These are phyloP conservation scores for Kodamaea neixiangensis DNA, from an alignment of 805 yeast genomes.

Conservation along the genomic window DNA sequence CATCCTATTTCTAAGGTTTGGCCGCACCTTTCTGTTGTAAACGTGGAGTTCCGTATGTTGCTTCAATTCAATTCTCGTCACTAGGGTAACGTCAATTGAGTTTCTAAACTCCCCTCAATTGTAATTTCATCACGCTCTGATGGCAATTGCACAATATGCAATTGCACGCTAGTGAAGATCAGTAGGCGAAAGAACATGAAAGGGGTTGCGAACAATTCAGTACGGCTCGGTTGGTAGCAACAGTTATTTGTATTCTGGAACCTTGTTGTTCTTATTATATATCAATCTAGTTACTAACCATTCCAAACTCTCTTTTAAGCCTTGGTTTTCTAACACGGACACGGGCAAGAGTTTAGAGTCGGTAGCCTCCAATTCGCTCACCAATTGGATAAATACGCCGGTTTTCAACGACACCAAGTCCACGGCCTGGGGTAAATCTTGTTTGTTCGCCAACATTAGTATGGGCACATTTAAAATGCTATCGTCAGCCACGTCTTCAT, in stretches of 20 bases:
- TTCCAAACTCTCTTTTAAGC: slow-evolving; percentile 82
- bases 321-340: slow-evolving; percentile 81
- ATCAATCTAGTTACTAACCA: slow-evolving; percentile 80
- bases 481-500: slow-evolving; percentile 11
- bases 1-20: no score
- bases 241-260: slow-evolving; percentile 52
- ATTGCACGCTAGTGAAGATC: no score
- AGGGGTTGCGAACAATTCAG: neutral
- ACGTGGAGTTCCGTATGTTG: no score
- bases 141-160: no score
- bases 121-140: no score
- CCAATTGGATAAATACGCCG: slow-evolving; percentile 82
- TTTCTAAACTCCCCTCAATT: no score
- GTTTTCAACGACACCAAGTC: slow-evolving; percentile 63
- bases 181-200: no score
- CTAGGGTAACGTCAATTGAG: no score
- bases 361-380: slow-evolving; percentile 79
- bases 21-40: no score
- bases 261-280: slow-evolving; percentile 61
- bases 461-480: slow-evolving; percentile 71
- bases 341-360: slow-evolving; percentile 90
- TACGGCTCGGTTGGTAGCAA: neutral
- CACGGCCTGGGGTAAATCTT: slow-evolving; percentile 61
- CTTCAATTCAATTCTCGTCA: no score
- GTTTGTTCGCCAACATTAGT: slow-evolving; percentile 93